Evolutionary conservation across 2,329 filamentous ascomycete species (phyloP).

Genomic region (Cephalotrichum gorgonifer): DNA sequence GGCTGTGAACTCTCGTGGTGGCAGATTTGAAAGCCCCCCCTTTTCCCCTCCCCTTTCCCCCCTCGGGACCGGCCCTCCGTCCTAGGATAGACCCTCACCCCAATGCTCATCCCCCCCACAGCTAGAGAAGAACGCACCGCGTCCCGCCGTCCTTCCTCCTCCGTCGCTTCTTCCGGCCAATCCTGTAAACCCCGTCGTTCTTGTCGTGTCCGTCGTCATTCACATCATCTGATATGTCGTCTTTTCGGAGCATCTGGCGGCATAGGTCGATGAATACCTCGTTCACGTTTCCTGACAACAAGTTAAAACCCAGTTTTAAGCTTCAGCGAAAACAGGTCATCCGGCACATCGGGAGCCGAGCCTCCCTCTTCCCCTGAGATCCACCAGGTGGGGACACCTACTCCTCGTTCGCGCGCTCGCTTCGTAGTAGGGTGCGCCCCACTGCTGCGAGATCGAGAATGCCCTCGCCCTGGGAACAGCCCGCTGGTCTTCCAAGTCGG

Average conservation of each 20-base stretch:
- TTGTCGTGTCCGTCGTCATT: slow-evolving; percentile 1
- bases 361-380: not conserved
- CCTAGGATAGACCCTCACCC: not conserved
- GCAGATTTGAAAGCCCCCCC: too few species aligned
- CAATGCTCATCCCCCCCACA: not conserved
- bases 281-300: slow-evolving; percentile 63
- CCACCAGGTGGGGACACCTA: slow-evolving; percentile 31
- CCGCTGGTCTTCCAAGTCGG: slow-evolving; percentile 78
- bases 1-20: not conserved
- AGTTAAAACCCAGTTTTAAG: not conserved
- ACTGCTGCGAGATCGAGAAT: slow-evolving; percentile 75
- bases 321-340: not conserved
- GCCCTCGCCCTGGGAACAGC: slow-evolving; percentile 68
- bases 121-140: slow-evolving; percentile 1
- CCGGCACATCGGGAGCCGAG: too few species aligned
- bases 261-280: slow-evolving; percentile 82
- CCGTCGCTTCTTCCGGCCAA: not conserved
- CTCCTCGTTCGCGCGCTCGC: slow-evolving; percentile 69
- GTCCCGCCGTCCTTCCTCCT: slow-evolving; percentile 1
- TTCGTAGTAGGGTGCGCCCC: slow-evolving; percentile 88
- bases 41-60: not conserved
- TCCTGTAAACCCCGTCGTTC: not conserved
- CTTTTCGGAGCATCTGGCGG: slow-evolving; percentile 69
- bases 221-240: slow-evolving; percentile 35
- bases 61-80: not conserved